A percentile compares a stretch with the other conserved stretches of the same genome.
Conservation (phyloP, 1,284 basidiomycete species). For the Ceratobasidium theobromae region DNA sequence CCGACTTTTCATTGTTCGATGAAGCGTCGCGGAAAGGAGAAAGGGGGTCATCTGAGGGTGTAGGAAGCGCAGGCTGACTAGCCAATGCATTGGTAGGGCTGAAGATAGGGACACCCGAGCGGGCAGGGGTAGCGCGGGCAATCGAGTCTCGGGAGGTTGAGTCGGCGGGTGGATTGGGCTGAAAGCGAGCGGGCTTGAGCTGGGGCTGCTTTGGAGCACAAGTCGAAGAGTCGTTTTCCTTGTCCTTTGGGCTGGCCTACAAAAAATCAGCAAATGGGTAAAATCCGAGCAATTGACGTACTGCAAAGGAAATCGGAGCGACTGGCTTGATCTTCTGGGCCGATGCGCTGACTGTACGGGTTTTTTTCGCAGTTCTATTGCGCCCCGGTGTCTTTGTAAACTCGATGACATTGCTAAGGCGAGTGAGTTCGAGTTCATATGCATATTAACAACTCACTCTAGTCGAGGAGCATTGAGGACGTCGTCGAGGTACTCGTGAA, state of each 20-base stretch:
- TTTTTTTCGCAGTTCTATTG: constrained; percentile 58
- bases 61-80: not conserved
- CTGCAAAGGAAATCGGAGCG: constrained; percentile 52
- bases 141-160: constrained; percentile 26
- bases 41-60: constrained; percentile 12
- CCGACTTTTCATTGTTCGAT: not conserved
- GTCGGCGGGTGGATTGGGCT: constrained; percentile 1
- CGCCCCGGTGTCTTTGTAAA: constrained; percentile 81
- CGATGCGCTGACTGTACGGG: constrained; percentile 50
- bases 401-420: constrained; percentile 64
- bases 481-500: constrained; percentile 73
- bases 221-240: constrained; percentile 52
- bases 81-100: not conserved
- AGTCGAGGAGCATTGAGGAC: constrained; percentile 64
- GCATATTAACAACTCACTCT: constrained; percentile 51
- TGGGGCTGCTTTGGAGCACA: constrained; percentile 38
- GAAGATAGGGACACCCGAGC: constrained; percentile 25
- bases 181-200: constrained; percentile 43
- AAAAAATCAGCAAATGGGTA: constrained; percentile 16
- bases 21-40: constrained; percentile 28
- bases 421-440: not conserved
- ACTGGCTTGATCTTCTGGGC: constrained; percentile 41
- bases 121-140: constrained; percentile 14
- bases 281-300: constrained; percentile 40
- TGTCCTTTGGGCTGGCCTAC: constrained; percentile 37